A percentile compares a stretch with the other conserved stretches of the same genome.
Evolutionary conservation across 768 basidiomycete species (phyloP).

Genomic region (Macrolepiota dolichaula): DNA sequence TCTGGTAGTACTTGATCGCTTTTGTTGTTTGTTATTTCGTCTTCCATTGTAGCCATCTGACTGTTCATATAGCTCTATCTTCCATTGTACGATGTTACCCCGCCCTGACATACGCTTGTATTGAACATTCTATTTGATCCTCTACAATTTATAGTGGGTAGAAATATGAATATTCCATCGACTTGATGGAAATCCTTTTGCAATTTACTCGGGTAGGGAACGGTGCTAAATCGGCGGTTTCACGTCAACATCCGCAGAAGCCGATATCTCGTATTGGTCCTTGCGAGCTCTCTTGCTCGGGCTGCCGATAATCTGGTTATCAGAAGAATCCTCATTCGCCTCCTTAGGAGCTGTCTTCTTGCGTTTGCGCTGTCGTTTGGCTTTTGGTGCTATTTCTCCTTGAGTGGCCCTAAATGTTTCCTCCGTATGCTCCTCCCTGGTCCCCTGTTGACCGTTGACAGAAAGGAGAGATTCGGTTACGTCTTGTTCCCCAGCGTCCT

Average conservation of each 20-base stretch:
- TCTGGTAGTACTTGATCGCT: neutral
- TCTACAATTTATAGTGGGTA: neutral
- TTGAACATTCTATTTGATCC: neutral
- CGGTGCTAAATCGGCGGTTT: neutral
- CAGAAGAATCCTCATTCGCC: neutral
- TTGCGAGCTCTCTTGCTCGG: neutral
- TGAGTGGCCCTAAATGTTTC: neutral
- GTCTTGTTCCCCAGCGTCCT: neutral
- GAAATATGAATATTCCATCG: neutral
- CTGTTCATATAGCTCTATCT: constrained; percentile 4
- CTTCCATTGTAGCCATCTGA: constrained; percentile 1
- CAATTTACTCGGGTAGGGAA: neutral
- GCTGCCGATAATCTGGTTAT: neutral
- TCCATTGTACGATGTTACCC: constrained; percentile 5
- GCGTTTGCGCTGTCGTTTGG: neutral
- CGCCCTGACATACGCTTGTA: neutral
- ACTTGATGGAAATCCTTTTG: neutral
- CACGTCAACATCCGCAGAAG: neutral
- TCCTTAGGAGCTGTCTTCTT: neutral
- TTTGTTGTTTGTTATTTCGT: neutral
- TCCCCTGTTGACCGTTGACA: neutral
- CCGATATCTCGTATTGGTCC: neutral
- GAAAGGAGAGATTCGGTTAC: neutral
- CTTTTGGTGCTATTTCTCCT: neutral
- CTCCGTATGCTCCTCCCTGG: neutral